phyloP scores from a whole-genome alignment of 805 yeast genomes.

The Suhomyces faveliae region DNA sequence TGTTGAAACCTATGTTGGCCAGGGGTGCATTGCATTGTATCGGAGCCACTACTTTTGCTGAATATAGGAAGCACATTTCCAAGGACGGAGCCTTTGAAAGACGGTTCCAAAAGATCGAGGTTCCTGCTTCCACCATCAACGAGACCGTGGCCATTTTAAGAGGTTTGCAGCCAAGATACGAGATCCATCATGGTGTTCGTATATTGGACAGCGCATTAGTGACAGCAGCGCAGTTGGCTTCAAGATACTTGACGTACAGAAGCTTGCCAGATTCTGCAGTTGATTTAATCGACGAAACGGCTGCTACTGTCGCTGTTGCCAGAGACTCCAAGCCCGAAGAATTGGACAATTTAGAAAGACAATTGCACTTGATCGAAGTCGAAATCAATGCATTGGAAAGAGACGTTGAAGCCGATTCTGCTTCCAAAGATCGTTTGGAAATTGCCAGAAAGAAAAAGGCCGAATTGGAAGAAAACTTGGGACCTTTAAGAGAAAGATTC shows the following conservation, averaged over 20 bases:
- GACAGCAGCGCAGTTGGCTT: constrained; percentile 90
- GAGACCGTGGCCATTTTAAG: constrained; percentile 95
- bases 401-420: constrained; percentile 79
- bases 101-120: constrained; percentile 96
- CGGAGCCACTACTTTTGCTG: constrained; percentile 96
- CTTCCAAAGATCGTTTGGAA: constrained; percentile 82
- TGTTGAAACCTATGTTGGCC: constrained; percentile 95
- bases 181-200: constrained; percentile 96
- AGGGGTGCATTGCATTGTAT: constrained; percentile 95
- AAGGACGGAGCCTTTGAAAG: constrained; percentile 99
- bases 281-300: constrained; percentile 92
- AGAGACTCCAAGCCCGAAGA: constrained; percentile 98
- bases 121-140: constrained; percentile 85
- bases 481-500: constrained; percentile 83
- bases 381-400: constrained; percentile 97
- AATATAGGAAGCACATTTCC: constrained; percentile 87
- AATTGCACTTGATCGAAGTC: constrained; percentile 85
- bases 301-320: constrained; percentile 96
- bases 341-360: constrained; percentile 89
- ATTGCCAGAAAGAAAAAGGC: constrained; percentile 79
- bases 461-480: constrained; percentile 77
- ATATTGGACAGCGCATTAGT: constrained; percentile 93
- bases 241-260: constrained; percentile 91
- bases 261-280: constrained; percentile 96
- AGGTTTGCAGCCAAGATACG: constrained; percentile 93